Percentiles rank a stretch among this genome's conserved stretches.
phyloP scores from a whole-genome alignment of 805 yeast genomes.

The Cyberlindnera veronae region DNA sequence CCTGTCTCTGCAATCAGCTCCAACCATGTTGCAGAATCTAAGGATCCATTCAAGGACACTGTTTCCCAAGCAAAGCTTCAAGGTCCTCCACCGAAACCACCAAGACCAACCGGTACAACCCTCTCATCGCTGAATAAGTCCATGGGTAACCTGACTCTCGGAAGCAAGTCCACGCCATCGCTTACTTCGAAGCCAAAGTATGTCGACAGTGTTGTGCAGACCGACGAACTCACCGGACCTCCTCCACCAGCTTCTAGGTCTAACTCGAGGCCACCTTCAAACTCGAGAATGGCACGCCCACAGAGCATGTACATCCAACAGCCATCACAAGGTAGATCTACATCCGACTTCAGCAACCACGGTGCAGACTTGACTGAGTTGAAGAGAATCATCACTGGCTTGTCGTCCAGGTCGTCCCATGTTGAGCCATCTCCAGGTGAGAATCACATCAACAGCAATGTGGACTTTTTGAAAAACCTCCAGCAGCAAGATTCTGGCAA shows the following conservation, averaged over 20 bases:
- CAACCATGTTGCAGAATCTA: constrained; percentile 3
- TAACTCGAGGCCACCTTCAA: constrained; percentile 2
- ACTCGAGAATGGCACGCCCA: constrained; percentile 26
- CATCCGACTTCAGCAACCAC: constrained; percentile 9
- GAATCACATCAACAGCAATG: constrained; percentile 32
- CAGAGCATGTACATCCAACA: constrained; percentile 34
- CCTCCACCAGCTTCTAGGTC: constrained; percentile 1
- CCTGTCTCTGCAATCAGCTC: constrained; percentile 9
- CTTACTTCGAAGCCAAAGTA: constrained; percentile 22
- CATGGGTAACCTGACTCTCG: constrained; percentile 21
- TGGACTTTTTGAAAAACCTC: constrained; percentile 36
- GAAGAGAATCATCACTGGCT: constrained; percentile 29
- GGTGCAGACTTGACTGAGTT: constrained; percentile 14
- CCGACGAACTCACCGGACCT: constrained; percentile 13
- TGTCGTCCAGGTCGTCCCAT: constrained; percentile 16
- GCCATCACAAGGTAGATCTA: constrained; percentile 9
- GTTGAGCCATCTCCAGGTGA: constrained; percentile 26
- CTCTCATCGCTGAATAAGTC: constrained; percentile 20
- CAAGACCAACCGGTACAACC: constrained; percentile 17
- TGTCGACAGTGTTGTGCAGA: constrained; percentile 28
- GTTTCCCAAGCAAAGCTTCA: constrained; percentile 1
- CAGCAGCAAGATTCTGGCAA: constrained; percentile 35
- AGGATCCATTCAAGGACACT: constrained; percentile 8
- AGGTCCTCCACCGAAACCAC: constrained; percentile 20
- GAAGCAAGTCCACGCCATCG: constrained; percentile 9